A percentile compares a stretch with the other conserved stretches of the same genome.
Evolutionary conservation across 1,284 basidiomycete genomes (phyloP).

Genomic region (Schizopora paradoxa): DNA sequence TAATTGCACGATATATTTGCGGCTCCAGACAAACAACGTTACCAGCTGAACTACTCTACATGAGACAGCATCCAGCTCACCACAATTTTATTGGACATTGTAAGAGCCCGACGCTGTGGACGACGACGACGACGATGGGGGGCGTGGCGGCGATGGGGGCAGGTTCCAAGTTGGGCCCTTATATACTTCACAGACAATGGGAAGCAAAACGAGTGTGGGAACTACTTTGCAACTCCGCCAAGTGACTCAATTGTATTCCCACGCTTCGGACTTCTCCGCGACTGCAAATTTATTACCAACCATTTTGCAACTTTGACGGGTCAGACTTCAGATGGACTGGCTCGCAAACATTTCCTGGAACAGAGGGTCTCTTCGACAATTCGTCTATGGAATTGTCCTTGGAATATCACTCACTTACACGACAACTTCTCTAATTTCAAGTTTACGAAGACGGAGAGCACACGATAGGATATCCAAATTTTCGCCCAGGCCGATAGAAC

Average conservation of each 20-base stretch:
- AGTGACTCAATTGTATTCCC: conserved; percentile 29
- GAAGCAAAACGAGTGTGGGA: conserved; percentile 34
- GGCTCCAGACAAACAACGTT: conserved; percentile 71
- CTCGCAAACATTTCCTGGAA: neutral
- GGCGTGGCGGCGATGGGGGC: conserved; percentile 30
- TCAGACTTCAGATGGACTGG: neutral
- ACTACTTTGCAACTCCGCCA: conserved; percentile 35
- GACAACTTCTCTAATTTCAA: conserved; percentile 50
- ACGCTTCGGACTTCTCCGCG: conserved; percentile 40
- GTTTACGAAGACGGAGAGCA: conserved; percentile 42
- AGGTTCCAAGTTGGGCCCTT: conserved; percentile 31
- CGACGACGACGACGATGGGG: conserved; percentile 28
- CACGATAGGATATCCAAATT: conserved; percentile 30
- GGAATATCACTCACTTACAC: conserved; percentile 69
- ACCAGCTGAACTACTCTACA: conserved; percentile 52
- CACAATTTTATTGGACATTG: conserved; percentile 88
- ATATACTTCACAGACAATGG: conserved; percentile 44
- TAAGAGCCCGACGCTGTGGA: conserved; percentile 28
- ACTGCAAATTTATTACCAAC: neutral
- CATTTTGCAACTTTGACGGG: neutral
- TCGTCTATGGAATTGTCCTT: conserved; percentile 62
- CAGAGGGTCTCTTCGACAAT: conserved; percentile 29
- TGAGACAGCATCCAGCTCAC: conserved; percentile 70
- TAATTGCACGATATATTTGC: conserved; percentile 85
- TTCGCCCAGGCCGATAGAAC: conserved; percentile 62